phyloP scores from a whole-genome alignment of 441 rosid species.

The Eutrema salsugineum region DNA sequence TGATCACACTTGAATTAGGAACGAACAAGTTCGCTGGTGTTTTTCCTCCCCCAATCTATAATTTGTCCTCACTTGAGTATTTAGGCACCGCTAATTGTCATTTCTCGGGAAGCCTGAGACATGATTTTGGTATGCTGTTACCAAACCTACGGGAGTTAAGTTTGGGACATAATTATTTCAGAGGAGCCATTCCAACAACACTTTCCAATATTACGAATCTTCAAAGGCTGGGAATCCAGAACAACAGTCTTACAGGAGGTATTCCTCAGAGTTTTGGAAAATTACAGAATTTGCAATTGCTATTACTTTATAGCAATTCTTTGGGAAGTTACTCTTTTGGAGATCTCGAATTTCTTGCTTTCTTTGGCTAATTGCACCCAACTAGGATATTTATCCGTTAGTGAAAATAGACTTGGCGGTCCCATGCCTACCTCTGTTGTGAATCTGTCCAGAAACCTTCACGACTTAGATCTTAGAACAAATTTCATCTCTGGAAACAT shows the following conservation, averaged over 20 bases:
- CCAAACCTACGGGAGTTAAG: background rate
- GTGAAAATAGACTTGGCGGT: background rate
- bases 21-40: background rate
- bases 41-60: background rate
- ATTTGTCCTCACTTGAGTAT: background rate
- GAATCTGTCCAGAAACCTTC: background rate
- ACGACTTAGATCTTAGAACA: background rate
- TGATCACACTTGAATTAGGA: fast-evolving
- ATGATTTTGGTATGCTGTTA: background rate
- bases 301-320: background rate
- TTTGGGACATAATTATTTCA: background rate
- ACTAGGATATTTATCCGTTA: background rate
- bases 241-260: background rate
- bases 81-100: background rate
- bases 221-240: background rate
- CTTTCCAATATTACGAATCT: background rate
- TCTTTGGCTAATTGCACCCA: background rate
- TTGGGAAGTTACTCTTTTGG: background rate
- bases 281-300: background rate
- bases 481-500: slow-evolving; percentile 1
- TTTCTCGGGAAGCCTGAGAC: background rate
- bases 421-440: background rate
- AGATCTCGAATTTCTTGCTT: background rate
- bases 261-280: background rate
- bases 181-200: background rate